A percentile compares a stretch with the other conserved stretches of the same genome.
These are phyloP conservation scores for Bonia amplexicaulis DNA, from an alignment of 176 grass and related monocot genomes.

Conservation along the genomic window DNA sequence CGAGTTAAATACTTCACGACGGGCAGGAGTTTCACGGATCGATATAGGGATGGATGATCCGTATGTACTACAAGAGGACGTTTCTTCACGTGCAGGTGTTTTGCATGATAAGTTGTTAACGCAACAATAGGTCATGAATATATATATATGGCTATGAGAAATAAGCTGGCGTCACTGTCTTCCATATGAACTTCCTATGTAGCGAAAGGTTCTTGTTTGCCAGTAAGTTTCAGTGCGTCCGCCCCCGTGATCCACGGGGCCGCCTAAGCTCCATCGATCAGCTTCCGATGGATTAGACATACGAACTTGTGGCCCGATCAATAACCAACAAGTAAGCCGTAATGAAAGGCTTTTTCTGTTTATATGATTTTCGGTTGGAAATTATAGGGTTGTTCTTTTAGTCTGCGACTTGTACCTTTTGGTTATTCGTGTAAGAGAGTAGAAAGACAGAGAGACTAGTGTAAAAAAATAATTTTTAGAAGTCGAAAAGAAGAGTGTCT, in stretches of 20 bases:
- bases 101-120: neutral
- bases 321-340: neutral
- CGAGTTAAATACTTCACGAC: no score
- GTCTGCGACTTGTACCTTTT: no score
- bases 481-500: no score
- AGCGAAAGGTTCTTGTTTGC: neutral
- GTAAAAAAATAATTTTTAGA: no score
- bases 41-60: no score
- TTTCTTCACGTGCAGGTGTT: conserved; percentile 24
- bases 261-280: neutral
- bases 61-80: neutral
- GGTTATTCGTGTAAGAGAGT: no score
- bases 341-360: neutral
- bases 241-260: conserved; percentile 17
- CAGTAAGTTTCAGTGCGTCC: neutral
- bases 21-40: no score
- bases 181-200: neutral
- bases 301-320: neutral
- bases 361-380: neutral
- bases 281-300: neutral
- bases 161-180: neutral
- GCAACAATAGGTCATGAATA: neutral
- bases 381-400: no score
- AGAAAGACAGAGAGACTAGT: no score
- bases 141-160: neutral